Evolutionary conservation across 768 basidiomycete genomes (phyloP), one percentile per base, ranked within the genome.

Genomic region (Mycena indigotica): DNA sequence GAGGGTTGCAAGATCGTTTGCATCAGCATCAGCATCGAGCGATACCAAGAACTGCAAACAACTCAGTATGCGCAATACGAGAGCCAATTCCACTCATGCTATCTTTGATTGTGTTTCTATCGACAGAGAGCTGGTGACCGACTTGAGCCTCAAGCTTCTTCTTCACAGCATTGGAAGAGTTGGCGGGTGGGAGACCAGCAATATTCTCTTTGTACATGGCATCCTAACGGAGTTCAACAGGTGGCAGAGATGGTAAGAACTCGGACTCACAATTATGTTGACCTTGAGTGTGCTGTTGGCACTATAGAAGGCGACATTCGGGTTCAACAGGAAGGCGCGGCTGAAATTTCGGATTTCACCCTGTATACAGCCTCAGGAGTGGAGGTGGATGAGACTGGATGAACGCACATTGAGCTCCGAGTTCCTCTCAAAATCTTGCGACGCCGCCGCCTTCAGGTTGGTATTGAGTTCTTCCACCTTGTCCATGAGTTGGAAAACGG

Each of bases 401-500:
- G 35, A 13, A 48, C 46, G 21, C n/a, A 28, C 46, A 28, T 48
- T 48, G 15, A 48, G 15, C 19, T 48, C 46, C 4, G 46, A 6
- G 25, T 28, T 48, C 46, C n/a, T 28, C 25, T 48, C 19, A 26
- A 48, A 48, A 5, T 48, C 46, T 13, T 24, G 6, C 6, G 24
- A 23, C 25, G 25, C 28, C 5, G 46, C 12, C 24, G 5, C 8
- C 25, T 48, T 8, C 5, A 24, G 10, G 12, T 4, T 4, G 5
- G 5, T 26, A 25, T 23, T 48, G 13, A 48, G 10, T 25, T 25
- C 46, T 12, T 48, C 19, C 5, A 48, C 46, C 21, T 26, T 48
- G 46, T 48, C 46, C 24, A 48, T 48, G 46, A 48, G 25, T n/a
- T 48, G 46, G 25, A 48, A 48, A 26, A 48, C 46, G 28, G 46